These are phyloP conservation scores for Phytophthora hybrid DNA, from an alignment of 352 stramenopile species.

Conservation along the genomic window DNA sequence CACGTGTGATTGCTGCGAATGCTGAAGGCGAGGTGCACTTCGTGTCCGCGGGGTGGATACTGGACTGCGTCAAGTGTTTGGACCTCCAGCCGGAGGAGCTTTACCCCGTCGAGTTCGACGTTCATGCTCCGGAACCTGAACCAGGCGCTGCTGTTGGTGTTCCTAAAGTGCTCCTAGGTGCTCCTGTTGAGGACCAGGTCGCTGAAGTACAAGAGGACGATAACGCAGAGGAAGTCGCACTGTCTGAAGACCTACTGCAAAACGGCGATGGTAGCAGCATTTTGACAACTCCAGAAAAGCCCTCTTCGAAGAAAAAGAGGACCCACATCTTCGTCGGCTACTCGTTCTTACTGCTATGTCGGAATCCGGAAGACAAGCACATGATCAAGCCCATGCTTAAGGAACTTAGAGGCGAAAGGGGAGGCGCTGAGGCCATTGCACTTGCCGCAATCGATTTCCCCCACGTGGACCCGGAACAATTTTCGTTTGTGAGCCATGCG, in stretches of 20 bases:
- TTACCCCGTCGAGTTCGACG: slow-evolving; percentile 72
- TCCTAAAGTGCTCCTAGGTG: not conserved
- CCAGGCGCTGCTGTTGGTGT: not conserved
- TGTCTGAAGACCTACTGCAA: slow-evolving; percentile 36
- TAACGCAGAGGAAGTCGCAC: slow-evolving; percentile 2
- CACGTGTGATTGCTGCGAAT: slow-evolving; percentile 39
- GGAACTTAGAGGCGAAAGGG: slow-evolving; percentile 40
- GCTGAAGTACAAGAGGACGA: slow-evolving; percentile 7
- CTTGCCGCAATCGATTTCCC: slow-evolving; percentile 60
- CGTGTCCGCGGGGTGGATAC: slow-evolving; percentile 70
- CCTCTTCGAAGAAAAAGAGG: slow-evolving; percentile 8
- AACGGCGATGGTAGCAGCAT: slow-evolving; percentile 22
- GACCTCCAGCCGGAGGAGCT: slow-evolving; percentile 65
- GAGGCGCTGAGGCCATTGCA: slow-evolving; percentile 54
- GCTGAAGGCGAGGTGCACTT: slow-evolving; percentile 50
- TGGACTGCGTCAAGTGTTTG: slow-evolving; percentile 66
- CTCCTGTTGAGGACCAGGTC: slow-evolving; percentile 7
- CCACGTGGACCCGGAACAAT: slow-evolving; percentile 56
- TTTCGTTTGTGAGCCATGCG: slow-evolving; percentile 72
- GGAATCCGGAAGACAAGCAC: slow-evolving; percentile 53
- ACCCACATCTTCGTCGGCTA: slow-evolving; percentile 50
- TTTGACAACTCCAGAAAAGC: slow-evolving; percentile 11
- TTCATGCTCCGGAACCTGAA: slow-evolving; percentile 16
- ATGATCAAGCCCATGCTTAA: slow-evolving; percentile 52
- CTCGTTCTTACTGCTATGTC: slow-evolving; percentile 70